phyloP scores from a whole-genome alignment of 495 filamentous ascomycete species.

The Talaromyces stipitatus region DNA sequence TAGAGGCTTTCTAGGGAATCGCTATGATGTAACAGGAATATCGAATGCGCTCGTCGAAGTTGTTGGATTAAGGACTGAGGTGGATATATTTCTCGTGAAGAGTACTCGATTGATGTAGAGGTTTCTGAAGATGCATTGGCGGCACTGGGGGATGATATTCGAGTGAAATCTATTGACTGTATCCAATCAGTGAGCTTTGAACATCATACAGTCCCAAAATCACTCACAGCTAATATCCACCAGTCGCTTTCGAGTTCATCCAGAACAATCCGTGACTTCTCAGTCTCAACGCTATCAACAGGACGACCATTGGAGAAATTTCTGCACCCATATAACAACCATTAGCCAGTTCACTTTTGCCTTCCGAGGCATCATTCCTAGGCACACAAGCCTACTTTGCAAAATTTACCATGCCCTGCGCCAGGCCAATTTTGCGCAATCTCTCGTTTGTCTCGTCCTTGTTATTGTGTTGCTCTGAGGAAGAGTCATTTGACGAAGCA shows the following conservation, averaged over 20 bases:
- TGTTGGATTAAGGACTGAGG: constrained; percentile 70
- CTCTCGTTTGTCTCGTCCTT: constrained; percentile 69
- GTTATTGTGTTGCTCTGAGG: constrained; percentile 50
- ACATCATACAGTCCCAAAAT: not conserved
- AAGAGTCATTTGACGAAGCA: constrained; percentile 30
- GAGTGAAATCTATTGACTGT: constrained; percentile 70
- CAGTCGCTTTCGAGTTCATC: constrained; percentile 81
- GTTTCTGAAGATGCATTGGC: constrained; percentile 14
- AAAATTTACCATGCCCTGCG: constrained; percentile 95
- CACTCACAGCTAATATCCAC: constrained; percentile 84
- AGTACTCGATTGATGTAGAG: constrained; percentile 54
- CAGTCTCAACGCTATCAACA: constrained; percentile 83
- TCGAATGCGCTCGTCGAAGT: constrained; percentile 69
- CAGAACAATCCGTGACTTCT: constrained; percentile 74
- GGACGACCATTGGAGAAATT: constrained; percentile 71
- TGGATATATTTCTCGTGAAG: constrained; percentile 79
- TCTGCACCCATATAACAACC: constrained; percentile 56
- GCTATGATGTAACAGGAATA: constrained; percentile 83
- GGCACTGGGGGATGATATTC: constrained; percentile 24
- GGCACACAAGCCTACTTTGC: constrained; percentile 46
- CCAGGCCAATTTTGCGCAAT: constrained; percentile 88
- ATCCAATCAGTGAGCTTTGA: not conserved
- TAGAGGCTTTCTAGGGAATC: constrained; percentile 59
- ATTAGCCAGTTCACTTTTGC: not conserved
- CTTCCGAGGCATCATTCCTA: not conserved